Evolutionary conservation across 2,329 filamentous ascomycete species (phyloP).

Genomic region (Colletotrichum theobromicola): DNA sequence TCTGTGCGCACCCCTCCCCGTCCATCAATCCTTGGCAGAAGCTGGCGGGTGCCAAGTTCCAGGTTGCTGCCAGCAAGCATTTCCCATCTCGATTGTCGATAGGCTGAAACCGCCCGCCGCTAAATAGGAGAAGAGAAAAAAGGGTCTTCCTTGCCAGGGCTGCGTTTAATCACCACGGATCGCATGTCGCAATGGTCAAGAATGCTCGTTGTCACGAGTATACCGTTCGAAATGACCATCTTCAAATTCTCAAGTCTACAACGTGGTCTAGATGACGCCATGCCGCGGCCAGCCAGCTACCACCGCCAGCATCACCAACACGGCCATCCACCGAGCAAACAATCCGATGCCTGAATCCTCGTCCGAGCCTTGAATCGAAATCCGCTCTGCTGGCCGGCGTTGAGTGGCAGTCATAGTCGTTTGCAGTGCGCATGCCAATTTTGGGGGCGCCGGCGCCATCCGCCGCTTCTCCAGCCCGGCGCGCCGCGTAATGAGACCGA

Average conservation of each 20-base stretch:
- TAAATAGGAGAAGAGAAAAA: neutral
- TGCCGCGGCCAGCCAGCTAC: neutral
- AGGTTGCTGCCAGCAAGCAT: neutral
- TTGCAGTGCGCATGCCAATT: neutral
- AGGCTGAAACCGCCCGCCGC: conserved; percentile 9
- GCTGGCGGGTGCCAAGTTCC: neutral
- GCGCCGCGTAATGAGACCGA: neutral
- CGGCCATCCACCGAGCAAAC: neutral
- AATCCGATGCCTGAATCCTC: neutral
- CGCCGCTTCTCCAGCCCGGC: neutral
- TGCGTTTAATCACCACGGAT: conserved; percentile 15
- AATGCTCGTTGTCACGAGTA: neutral
- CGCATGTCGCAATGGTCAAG: neutral
- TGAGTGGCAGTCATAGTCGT: neutral
- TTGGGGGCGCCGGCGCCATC: neutral
- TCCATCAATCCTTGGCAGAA: neutral
- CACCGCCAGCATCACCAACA: neutral
- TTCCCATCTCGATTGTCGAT: conserved; percentile 7
- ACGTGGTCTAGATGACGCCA: neutral
- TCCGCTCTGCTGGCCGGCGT: neutral
- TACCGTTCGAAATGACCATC: neutral
- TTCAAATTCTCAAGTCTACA: neutral
- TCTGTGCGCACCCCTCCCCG: neutral
- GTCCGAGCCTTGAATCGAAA: neutral
- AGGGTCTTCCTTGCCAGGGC: neutral